Evolutionary conservation across 2,329 filamentous ascomycete genomes (phyloP).

Genomic region (Nigrospora sphaerica): DNA sequence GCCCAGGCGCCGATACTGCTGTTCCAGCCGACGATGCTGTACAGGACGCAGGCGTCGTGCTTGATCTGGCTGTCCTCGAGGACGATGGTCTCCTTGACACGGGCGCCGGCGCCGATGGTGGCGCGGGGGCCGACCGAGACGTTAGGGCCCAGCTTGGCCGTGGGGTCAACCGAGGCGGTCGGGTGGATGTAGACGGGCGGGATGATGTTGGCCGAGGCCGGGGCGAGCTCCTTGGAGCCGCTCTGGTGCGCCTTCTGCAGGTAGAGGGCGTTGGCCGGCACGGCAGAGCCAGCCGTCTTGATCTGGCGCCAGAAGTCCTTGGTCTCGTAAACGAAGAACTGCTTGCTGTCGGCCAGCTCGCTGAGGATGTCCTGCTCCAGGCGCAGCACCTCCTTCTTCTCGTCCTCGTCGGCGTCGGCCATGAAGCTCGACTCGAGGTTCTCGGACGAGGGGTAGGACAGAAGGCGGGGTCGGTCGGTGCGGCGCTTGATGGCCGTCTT

Average conservation of each 20-base stretch:
- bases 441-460: constrained; percentile 94
- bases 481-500: constrained; percentile 91
- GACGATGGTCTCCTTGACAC: constrained; percentile 93
- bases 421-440: constrained; percentile 68
- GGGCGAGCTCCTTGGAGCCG: constrained; percentile 72
- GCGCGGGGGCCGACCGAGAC: constrained; percentile 92
- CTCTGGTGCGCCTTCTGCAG: constrained; percentile 88
- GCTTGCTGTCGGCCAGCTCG: constrained; percentile 92
- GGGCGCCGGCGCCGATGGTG: constrained; percentile 74
- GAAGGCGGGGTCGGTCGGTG: constrained; percentile 79
- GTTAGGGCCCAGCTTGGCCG: constrained; percentile 93
- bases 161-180: constrained; percentile 81
- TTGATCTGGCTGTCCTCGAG: constrained; percentile 93
- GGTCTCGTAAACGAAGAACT: constrained; percentile 97
- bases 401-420: constrained; percentile 61
- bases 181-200: constrained; percentile 95
- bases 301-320: constrained; percentile 99
- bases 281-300: constrained; percentile 95
- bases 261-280: constrained; percentile 94
- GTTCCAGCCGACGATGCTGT: constrained; percentile 95
- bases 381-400: constrained; percentile 76
- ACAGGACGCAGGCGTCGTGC: constrained; percentile 91
- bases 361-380: constrained; percentile 96
- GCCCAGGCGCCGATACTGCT: constrained; percentile 97
- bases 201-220: constrained; percentile 80